phyloP scores from a whole-genome alignment of 2,329 filamentous ascomycete genomes.

The Monilinia aucupariae region DNA sequence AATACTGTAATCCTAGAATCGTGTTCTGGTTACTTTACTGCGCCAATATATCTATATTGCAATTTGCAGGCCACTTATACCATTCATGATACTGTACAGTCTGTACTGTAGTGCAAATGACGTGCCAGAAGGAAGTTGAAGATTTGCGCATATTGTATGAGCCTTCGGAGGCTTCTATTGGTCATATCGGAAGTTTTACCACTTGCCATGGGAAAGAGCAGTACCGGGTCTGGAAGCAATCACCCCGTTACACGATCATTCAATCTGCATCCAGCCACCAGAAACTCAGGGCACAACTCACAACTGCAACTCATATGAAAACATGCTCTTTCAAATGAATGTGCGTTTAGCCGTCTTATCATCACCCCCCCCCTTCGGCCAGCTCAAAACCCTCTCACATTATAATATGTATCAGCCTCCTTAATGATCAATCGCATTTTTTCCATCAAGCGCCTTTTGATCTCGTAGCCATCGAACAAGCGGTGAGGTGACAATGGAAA shows the following conservation, averaged over 20 bases:
- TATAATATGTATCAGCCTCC: not conserved
- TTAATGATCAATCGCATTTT: not conserved
- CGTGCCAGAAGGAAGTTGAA: not conserved
- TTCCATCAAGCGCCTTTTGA: not conserved
- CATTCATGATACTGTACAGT: too few species aligned
- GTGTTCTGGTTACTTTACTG: not conserved
- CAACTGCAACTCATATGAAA: not conserved
- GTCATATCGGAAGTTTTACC: constrained; percentile 7
- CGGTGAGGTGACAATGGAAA: not conserved
- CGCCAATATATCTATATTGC: not conserved
- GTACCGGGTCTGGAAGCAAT: constrained; percentile 9
- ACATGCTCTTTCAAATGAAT: constrained; percentile 1
- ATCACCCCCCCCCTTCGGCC: not conserved
- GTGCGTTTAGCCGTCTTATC: constrained; percentile 4
- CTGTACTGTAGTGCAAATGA: not conserved
- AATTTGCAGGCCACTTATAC: not conserved
- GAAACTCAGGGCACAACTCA: not conserved
- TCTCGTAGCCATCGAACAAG: not conserved
- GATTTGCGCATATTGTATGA: not conserved
- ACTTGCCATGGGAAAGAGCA: not conserved
- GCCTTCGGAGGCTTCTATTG: constrained; percentile 3
- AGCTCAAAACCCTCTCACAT: not conserved
- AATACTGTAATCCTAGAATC: not conserved
- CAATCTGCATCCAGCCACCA: not conserved
- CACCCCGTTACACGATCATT: not conserved